Percentiles rank a stretch among this genome's conserved stretches.
Conservation (phyloP, 176 grass and related monocot genomes). For the Bolboschoenus planiculmis region DNA sequence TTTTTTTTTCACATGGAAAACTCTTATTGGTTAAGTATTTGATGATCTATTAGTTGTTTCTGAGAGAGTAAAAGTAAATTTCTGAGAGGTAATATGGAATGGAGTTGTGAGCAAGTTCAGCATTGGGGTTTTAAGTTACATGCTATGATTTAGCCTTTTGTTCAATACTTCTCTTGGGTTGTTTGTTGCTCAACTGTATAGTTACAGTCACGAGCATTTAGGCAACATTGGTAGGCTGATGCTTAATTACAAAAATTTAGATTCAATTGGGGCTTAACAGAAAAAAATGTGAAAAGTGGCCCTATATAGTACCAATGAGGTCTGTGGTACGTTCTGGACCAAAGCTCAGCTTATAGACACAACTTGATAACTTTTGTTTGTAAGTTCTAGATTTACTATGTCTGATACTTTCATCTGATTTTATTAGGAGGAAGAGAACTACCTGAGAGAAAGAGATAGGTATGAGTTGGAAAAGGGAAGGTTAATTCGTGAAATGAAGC, state of each 20-base stretch:
- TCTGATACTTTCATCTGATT: constrained; percentile 25
- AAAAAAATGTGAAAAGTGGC: not conserved
- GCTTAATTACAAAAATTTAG: not conserved
- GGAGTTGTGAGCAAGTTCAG: not conserved
- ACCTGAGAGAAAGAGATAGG: constrained; percentile 83
- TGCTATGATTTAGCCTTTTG: not conserved
- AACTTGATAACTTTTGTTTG: not conserved
- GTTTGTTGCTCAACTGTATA: not conserved
- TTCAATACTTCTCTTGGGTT: not conserved
- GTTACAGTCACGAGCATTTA: not conserved
- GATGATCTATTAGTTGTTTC: not conserved
- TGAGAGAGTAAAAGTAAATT: not conserved
- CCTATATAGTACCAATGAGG: not conserved
- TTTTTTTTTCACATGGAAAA: not conserved
- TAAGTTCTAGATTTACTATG: not conserved
- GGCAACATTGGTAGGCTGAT: not conserved
- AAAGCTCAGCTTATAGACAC: not conserved
- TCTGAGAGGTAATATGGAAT: not conserved
- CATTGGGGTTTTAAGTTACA: not conserved
- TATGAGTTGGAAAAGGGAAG: constrained; percentile 95
- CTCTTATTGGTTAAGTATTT: not conserved
- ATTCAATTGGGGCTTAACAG: not conserved
- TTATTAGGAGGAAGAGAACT: constrained; percentile 87
- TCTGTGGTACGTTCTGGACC: not conserved
- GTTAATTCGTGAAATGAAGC: constrained; percentile 99